Evolutionary conservation across 768 basidiomycete genomes (phyloP).

Genomic region (Tricholoma sp.): DNA sequence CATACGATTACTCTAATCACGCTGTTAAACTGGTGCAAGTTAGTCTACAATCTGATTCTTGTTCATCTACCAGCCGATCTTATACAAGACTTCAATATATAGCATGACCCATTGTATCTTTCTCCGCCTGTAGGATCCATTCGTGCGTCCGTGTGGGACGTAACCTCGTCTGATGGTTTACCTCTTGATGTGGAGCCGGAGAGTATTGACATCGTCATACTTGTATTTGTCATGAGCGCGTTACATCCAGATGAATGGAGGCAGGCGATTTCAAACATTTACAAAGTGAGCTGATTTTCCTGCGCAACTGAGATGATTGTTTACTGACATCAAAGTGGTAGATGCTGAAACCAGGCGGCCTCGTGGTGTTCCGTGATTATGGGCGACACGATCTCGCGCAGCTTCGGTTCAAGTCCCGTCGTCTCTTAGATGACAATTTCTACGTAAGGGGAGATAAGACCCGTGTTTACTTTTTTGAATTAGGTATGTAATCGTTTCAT

Average conservation of each 20-base stretch:
- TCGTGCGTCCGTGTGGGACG: conserved; percentile 85
- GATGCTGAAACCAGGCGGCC: conserved; percentile 89
- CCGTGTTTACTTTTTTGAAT: conserved; percentile 93
- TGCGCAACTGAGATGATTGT: background rate
- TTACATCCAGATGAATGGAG: conserved; percentile 92
- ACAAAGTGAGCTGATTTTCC: conserved; percentile 45
- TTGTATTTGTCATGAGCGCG: conserved; percentile 92
- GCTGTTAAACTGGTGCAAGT: conserved; percentile 91
- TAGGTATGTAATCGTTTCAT: conserved; percentile 43
- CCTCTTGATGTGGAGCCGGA: conserved; percentile 60
- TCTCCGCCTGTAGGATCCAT: conserved; percentile 67
- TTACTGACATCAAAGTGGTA: conserved; percentile 21
- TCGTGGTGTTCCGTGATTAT: conserved; percentile 87
- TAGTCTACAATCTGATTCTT: conserved; percentile 6
- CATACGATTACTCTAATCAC: conserved; percentile 88
- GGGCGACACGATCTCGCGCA: conserved; percentile 94
- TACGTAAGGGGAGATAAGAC: conserved; percentile 98
- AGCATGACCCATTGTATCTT: conserved; percentile 72
- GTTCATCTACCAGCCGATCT: background rate
- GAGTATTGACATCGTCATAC: conserved; percentile 83
- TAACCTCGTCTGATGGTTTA: conserved; percentile 57
- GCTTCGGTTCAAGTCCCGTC: conserved; percentile 82
- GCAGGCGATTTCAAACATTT: conserved; percentile 74
- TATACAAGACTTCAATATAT: conserved; percentile 1
- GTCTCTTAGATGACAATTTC: conserved; percentile 89